Percentiles rank a stretch among this genome's conserved stretches.
Evolutionary conservation across 176 grass and related monocot species (phyloP).

Genomic region (Calamus simplicifolius): DNA sequence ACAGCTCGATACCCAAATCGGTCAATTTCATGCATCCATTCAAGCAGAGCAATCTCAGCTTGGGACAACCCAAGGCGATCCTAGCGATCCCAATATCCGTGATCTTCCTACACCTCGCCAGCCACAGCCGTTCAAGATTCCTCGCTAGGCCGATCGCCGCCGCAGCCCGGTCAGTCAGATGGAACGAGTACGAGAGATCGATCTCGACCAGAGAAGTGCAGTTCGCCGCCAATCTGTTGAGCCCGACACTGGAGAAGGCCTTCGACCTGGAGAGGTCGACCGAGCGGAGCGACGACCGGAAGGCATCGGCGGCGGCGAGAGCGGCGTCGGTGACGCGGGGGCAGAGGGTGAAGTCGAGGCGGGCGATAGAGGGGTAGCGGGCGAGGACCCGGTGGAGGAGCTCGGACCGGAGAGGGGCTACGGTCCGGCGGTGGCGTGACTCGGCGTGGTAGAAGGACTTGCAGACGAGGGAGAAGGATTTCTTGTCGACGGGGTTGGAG

Average conservation of each 20-base stretch:
- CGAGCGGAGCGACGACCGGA: slow-evolving; percentile 17
- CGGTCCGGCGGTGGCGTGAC: slow-evolving; percentile 47
- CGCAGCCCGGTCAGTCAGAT: slow-evolving; percentile 38
- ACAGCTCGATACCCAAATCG: slow-evolving; percentile 53
- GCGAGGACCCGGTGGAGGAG: slow-evolving; percentile 37
- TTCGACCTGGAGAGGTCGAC: slow-evolving; percentile 63
- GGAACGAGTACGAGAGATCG: slow-evolving; percentile 61
- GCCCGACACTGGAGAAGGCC: slow-evolving; percentile 37
- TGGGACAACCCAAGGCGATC: slow-evolving; percentile 59
- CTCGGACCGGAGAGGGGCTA: slow-evolving; percentile 61
- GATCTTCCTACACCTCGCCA: slow-evolving; percentile 54
- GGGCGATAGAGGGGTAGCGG: slow-evolving; percentile 28
- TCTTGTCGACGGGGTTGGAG: slow-evolving; percentile 43
- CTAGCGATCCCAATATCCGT: slow-evolving; percentile 78
- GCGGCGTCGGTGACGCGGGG: slow-evolving; percentile 37
- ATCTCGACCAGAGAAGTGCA: slow-evolving; percentile 44
- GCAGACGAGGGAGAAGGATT: slow-evolving; percentile 68
- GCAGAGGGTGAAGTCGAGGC: slow-evolving; percentile 72
- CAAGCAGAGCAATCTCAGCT: slow-evolving; percentile 57
- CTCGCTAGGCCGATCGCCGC: slow-evolving; percentile 37
- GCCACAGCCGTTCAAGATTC: slow-evolving; percentile 24
- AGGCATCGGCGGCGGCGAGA: slow-evolving; percentile 4
- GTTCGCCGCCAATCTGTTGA: slow-evolving; percentile 33
- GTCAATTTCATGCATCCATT: slow-evolving; percentile 70
- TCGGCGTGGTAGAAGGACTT: slow-evolving; percentile 61